phyloP scores from a whole-genome alignment of 1,284 basidiomycete species.

The Microbotryum lychnidis-dioicae region DNA sequence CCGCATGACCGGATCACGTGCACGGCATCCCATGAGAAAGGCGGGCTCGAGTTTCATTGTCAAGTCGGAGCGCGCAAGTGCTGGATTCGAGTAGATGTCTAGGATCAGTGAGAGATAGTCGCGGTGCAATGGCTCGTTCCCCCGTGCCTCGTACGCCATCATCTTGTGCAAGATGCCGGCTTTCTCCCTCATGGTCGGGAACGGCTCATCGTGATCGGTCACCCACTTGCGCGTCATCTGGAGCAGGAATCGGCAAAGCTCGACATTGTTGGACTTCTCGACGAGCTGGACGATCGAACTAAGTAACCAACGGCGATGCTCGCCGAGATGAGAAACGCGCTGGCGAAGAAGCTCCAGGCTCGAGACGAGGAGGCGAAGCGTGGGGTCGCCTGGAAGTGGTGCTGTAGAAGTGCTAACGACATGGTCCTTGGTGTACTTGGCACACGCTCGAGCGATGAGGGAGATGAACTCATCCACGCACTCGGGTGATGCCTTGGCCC shows the following conservation, averaged over 20 bases:
- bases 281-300: constrained; percentile 67
- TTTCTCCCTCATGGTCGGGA: constrained; percentile 94
- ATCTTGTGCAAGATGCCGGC: constrained; percentile 83
- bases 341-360: constrained; percentile 48
- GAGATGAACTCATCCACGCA: constrained; percentile 75
- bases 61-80: constrained; percentile 80
- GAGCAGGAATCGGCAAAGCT: constrained; percentile 77
- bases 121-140: constrained; percentile 64
- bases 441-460: constrained; percentile 70
- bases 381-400: constrained; percentile 34
- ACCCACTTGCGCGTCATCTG: constrained; percentile 85
- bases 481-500: constrained; percentile 74
- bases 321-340: constrained; percentile 48
- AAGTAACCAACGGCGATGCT: constrained; percentile 59
- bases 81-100: constrained; percentile 85
- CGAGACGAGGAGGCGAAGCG: constrained; percentile 45
- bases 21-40: constrained; percentile 86
- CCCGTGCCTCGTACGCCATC: constrained; percentile 68
- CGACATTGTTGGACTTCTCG: constrained; percentile 80
- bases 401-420: constrained; percentile 47
- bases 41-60: constrained; percentile 88
- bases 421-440: constrained; percentile 83
- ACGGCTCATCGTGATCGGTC: constrained; percentile 63
- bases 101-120: constrained; percentile 85
- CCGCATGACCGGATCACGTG: constrained; percentile 68